These are phyloP conservation scores for Pecoramyces ruminantium DNA, from an alignment of 192 early-diverging fungal species.

Conservation along the genomic window DNA sequence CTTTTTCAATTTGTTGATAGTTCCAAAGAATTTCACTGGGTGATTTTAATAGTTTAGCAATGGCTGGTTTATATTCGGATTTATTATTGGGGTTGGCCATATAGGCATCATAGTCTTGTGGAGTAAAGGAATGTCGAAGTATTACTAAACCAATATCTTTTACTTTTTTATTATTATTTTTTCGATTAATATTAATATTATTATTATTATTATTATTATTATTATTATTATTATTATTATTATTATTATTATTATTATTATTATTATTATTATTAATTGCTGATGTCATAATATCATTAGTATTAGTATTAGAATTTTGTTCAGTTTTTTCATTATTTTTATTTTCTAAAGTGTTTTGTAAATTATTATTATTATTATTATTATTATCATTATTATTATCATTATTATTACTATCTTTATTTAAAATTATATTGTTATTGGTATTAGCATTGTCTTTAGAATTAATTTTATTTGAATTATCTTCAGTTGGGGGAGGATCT, in stretches of 20 bases:
- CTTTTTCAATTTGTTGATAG: neutral
- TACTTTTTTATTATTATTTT: neutral
- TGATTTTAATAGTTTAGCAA: neutral
- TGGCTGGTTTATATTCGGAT: neutral
- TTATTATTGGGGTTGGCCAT: neutral
- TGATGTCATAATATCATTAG: too few relatives aligned
- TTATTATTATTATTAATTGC: too few relatives aligned
- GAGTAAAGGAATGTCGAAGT: neutral
- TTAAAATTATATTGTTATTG: too few relatives aligned
- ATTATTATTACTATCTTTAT: neutral
- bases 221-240: neutral
- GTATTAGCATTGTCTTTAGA: too few relatives aligned
- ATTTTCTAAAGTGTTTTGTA: neutral
- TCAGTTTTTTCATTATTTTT: neutral
- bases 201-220: neutral
- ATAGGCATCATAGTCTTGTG: neutral
- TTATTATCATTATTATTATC: neutral
- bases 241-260: too few relatives aligned
- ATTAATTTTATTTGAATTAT: too few relatives aligned
- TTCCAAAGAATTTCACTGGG: neutral
- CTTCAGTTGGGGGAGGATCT: too few relatives aligned
- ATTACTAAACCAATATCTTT: neutral
- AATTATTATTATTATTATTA: neutral
- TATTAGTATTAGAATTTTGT: neutral
- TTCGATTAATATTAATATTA: too few relatives aligned